Evolutionary conservation across 2,329 filamentous ascomycete genomes (phyloP).

Genomic region (Ambrosiella xylebori): DNA sequence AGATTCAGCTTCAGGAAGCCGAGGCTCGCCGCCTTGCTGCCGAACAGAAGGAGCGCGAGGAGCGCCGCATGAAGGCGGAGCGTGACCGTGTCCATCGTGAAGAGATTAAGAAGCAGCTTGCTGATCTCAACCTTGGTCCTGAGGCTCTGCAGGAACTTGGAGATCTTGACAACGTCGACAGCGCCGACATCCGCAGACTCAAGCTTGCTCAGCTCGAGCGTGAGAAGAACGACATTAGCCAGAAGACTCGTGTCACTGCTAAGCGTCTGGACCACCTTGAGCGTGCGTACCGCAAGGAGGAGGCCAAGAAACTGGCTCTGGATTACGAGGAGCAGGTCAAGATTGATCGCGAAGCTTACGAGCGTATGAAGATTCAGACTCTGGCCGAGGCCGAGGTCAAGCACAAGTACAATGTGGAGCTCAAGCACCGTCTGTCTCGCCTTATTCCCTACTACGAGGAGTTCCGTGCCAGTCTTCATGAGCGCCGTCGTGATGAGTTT

Average conservation of each 20-base stretch:
- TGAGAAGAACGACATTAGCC: constrained; percentile 91
- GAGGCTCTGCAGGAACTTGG: constrained; percentile 59
- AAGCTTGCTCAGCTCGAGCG: constrained; percentile 93
- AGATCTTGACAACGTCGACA: constrained; percentile 73
- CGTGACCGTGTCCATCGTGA: constrained; percentile 79
- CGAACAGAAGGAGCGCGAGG: constrained; percentile 81
- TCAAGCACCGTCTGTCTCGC: constrained; percentile 81
- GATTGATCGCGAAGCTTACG: constrained; percentile 61
- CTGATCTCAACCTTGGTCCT: constrained; percentile 75
- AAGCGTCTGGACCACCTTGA: constrained; percentile 96
- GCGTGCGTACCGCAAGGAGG: constrained; percentile 89
- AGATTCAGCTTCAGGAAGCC: constrained; percentile 75
- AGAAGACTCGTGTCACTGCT: constrained; percentile 76
- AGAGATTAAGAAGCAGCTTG: constrained; percentile 82
- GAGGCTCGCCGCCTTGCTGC: constrained; percentile 79
- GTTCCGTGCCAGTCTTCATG: constrained; percentile 67
- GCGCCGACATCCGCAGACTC: constrained; percentile 76
- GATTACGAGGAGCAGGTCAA: constrained; percentile 77
- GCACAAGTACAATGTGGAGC: constrained; percentile 78
- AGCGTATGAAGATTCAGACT: constrained; percentile 59
- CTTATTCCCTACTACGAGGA: constrained; percentile 70
- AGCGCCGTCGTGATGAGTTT: constrained; percentile 84
- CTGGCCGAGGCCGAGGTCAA: constrained; percentile 68
- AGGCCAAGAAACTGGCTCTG: constrained; percentile 72
- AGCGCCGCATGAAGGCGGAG: constrained; percentile 70